phyloP scores from a whole-genome alignment of 2,329 filamentous ascomycete genomes.

The Phialemonium atrogriseum region DNA sequence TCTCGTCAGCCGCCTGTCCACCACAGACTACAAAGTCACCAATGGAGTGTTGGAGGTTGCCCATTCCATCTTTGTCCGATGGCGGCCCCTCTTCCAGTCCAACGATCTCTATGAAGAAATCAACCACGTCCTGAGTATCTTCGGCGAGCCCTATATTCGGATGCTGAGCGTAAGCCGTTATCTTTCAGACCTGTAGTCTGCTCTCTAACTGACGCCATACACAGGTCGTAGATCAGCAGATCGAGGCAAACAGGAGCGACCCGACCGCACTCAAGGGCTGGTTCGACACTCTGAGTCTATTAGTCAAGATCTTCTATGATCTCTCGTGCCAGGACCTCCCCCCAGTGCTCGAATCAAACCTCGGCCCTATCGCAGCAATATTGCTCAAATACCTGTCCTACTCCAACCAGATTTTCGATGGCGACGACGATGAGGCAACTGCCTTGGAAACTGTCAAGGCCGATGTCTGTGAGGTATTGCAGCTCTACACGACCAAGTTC shows the following conservation, averaged over 20 bases:
- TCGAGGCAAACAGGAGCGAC: constrained; percentile 69
- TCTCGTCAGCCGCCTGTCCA: constrained; percentile 77
- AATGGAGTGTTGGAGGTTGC: constrained; percentile 94
- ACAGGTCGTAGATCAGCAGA: constrained; percentile 62
- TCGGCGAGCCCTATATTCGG: constrained; percentile 74
- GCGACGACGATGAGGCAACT: constrained; percentile 87
- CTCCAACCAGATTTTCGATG: constrained; percentile 72
- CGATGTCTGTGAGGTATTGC: constrained; percentile 84
- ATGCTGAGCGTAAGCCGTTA: constrained; percentile 57
- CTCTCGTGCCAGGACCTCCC: constrained; percentile 96
- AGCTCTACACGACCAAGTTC: constrained; percentile 89
- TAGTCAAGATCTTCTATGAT: constrained; percentile 90
- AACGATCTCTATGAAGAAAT: constrained; percentile 92
- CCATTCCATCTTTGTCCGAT: constrained; percentile 94
- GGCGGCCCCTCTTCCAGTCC: constrained; percentile 88
- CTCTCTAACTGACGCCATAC: no score
- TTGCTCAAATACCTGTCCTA: constrained; percentile 92
- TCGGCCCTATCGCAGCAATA: constrained; percentile 66
- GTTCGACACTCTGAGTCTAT: constrained; percentile 78
- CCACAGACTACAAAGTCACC: constrained; percentile 75
- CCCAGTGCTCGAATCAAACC: constrained; percentile 86
- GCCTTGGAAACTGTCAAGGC: constrained; percentile 81
- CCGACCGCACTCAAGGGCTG: constrained; percentile 66
- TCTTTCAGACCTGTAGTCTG: constrained; percentile 10
- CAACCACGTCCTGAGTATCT: constrained; percentile 84